Evolutionary conservation across 176 grass and related monocot species (phyloP), one percentile per base, ranked within the genome.

Genomic region (Musa beccarii): DNA sequence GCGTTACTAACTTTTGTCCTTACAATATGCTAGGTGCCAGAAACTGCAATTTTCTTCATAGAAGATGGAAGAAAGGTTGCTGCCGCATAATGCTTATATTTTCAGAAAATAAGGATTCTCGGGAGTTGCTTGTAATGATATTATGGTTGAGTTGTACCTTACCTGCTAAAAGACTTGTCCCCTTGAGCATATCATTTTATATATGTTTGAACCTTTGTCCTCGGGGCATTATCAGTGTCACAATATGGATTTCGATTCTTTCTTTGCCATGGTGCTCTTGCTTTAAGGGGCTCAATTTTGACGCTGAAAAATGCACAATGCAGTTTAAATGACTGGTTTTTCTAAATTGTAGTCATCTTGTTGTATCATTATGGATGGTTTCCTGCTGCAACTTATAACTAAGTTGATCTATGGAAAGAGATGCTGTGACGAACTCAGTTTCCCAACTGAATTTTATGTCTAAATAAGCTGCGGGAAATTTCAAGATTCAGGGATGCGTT

Each of bases 21-120:
- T 25, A 11, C 34, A 53, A 43, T 63, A 29, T 71, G 20, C 20
- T 72, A 95, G 96, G 91, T 99, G 66, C 91, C 91, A 68, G 88
- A 95, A 73, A 86, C 91, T 0, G 88, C 96, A 75, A 92, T 99
- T 76, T 99, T 94, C 85, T 99, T 99, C 79, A 95, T 99, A 61
- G 91, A 92, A 84, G 90, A 99, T 79, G 89, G 91, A 84, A 99
- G 80, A 81, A 95, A 99, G 81, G 91, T 92, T 53, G 66, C 91
- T 79, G 96, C 96, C 78, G 84, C 96, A 23, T 87, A 77, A 83
- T 59, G 62, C 55, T 28, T 59, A 53, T 12, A 59, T 54, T 74
- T 54, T 51, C 19, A 51, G 65, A 19, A 70, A 70, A 70, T 70
- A 70, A 70, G 10, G 9, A 3, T 51, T 51, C 7, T 21, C 43